Evolutionary conservation across 768 basidiomycete genomes (phyloP).

Genomic region (Chalciporus piperatus): DNA sequence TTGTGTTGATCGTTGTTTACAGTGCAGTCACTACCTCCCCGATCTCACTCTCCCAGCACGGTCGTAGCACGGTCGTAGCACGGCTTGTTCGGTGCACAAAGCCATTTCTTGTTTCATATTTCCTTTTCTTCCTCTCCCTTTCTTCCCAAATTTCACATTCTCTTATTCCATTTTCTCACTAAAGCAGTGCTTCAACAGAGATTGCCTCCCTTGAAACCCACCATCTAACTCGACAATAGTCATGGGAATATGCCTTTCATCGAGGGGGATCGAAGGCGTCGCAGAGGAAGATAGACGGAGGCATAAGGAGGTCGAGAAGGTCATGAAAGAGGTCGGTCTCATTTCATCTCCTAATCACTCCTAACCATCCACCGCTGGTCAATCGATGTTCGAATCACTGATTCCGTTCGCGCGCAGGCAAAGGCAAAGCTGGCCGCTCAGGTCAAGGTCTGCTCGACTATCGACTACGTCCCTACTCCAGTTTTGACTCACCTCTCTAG

Average conservation of each 20-base stretch:
- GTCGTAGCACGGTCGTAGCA: too few species aligned
- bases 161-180: not conserved
- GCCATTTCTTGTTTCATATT: not conserved
- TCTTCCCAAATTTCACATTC: not conserved
- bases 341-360: not conserved
- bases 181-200: constrained; percentile 15
- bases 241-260: constrained; percentile 84
- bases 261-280: constrained; percentile 51
- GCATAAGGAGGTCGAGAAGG: constrained; percentile 72
- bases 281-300: constrained; percentile 65
- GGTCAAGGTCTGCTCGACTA: constrained; percentile 58
- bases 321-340: constrained; percentile 65
- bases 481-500: constrained; percentile 33
- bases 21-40: too few species aligned
- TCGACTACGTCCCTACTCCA: not conserved
- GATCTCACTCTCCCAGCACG: too few species aligned
- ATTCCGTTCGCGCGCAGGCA: constrained; percentile 44
- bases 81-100: not conserved
- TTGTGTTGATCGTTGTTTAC: constrained; percentile 25
- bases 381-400: not conserved
- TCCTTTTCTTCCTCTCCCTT: not conserved
- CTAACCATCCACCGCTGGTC: not conserved
- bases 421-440: constrained; percentile 68
- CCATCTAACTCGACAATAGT: constrained; percentile 1
- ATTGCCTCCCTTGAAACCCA: constrained; percentile 4